These are phyloP conservation scores for Syzygium malaccense DNA, from an alignment of 441 rosid genomes.

Conservation along the genomic window DNA sequence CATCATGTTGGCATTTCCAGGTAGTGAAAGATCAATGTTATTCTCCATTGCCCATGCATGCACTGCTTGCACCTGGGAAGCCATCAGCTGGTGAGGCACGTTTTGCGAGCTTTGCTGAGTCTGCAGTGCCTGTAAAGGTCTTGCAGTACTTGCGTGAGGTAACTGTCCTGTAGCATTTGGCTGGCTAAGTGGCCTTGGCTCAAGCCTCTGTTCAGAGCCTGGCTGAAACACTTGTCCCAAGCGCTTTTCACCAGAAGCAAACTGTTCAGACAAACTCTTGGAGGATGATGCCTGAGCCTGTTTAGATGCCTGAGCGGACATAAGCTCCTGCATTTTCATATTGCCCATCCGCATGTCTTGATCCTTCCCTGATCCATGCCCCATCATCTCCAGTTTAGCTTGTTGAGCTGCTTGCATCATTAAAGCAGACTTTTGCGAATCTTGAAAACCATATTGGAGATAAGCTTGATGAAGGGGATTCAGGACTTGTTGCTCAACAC, in stretches of 20 bases:
- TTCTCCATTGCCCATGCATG: conserved; percentile 94
- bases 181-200: conserved; percentile 49
- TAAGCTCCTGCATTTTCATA: conserved; percentile 78
- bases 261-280: conserved; percentile 61
- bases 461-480: conserved; percentile 89
- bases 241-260: conserved; percentile 62
- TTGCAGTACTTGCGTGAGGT: conserved; percentile 45
- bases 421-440: conserved; percentile 59
- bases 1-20: conserved; percentile 85
- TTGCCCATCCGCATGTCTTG: conserved; percentile 61
- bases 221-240: conserved; percentile 53
- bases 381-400: conserved; percentile 71
- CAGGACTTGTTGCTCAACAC: conserved; percentile 65
- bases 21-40: conserved; percentile 86
- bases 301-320: conserved; percentile 66
- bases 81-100: conserved; percentile 63
- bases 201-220: conserved; percentile 60
- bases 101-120: conserved; percentile 52
- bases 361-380: conserved; percentile 53
- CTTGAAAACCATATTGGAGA: conserved; percentile 73
- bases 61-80: conserved; percentile 80
- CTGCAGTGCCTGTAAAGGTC: conserved; percentile 78
- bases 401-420: conserved; percentile 49
- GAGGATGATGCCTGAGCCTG: conserved; percentile 87
- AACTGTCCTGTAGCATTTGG: conserved; percentile 46